phyloP scores from a whole-genome alignment of 805 yeast genomes.

The Sugiyamaella smithiae region DNA sequence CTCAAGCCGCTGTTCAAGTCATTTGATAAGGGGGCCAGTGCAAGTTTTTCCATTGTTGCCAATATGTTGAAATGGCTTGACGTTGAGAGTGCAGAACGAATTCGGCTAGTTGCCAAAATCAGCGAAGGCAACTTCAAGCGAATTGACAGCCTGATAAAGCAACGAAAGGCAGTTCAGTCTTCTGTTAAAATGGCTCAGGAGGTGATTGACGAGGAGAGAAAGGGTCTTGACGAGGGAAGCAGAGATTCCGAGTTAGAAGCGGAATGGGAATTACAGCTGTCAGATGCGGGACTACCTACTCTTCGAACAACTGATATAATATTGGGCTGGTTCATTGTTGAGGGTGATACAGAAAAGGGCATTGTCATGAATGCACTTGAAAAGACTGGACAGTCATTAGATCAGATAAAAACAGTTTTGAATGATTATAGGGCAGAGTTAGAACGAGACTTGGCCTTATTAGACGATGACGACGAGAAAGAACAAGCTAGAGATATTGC shows the following conservation, averaged over 20 bases:
- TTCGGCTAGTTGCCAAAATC: constrained; percentile 12
- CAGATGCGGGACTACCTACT: constrained; percentile 9
- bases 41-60: constrained; percentile 11
- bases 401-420: background rate
- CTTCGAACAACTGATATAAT: constrained; percentile 5
- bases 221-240: background rate
- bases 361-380: background rate
- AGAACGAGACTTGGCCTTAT: background rate
- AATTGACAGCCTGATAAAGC: background rate
- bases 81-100: constrained; percentile 16
- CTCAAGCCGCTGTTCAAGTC: constrained; percentile 16
- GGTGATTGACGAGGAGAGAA: background rate
- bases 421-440: background rate
- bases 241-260: background rate
- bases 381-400: background rate
- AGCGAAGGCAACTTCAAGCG: constrained; percentile 6
- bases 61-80: constrained; percentile 18
- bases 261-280: constrained; percentile 10
- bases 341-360: background rate
- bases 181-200: background rate
- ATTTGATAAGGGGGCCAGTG: constrained; percentile 1
- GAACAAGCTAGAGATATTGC: background rate
- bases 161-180: background rate
- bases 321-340: constrained; percentile 9
- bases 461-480: background rate